These are phyloP conservation scores for Scalesia atractyloides DNA, from an alignment of 129 eudicot species.

Conservation along the genomic window DNA sequence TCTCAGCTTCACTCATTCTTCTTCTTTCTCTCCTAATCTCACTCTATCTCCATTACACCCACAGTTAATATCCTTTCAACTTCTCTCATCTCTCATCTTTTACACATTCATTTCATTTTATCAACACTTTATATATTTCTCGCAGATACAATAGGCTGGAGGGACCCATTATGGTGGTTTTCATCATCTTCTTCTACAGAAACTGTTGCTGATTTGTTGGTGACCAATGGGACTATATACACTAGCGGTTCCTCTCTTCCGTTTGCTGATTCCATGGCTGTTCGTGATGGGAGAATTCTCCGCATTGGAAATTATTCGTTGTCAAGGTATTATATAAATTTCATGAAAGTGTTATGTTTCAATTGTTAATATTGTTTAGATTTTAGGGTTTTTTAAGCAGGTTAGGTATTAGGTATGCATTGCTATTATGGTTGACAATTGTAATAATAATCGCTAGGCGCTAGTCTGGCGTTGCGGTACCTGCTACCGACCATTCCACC, in stretches of 20 bases:
- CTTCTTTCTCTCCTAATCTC: slow-evolving; percentile 41
- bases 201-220: slow-evolving; percentile 64
- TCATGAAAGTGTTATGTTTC: neutral
- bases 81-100: neutral
- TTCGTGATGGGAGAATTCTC: slow-evolving; percentile 58
- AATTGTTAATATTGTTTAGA: neutral
- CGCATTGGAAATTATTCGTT: slow-evolving; percentile 63
- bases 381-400: slow-evolving; percentile 9
- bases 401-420: neutral
- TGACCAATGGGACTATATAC: slow-evolving; percentile 70
- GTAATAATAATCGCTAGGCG: too few species aligned
- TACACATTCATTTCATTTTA: neutral
- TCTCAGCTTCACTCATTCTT: slow-evolving; percentile 43
- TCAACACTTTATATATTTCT: neutral
- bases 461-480: too few species aligned
- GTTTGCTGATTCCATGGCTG: slow-evolving; percentile 83
- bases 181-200: slow-evolving; percentile 12
- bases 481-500: too few species aligned
- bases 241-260: slow-evolving; percentile 67
- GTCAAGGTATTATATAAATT: slow-evolving; percentile 43
- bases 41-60: slow-evolving; percentile 31
- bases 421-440: neutral
- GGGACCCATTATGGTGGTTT: slow-evolving; percentile 13
- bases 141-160: slow-evolving; percentile 34
- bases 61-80: slow-evolving; percentile 10